Percentiles rank a stretch among this genome's conserved stretches.
Conservation (phyloP, 306 rosid species). For the Cucurbita pepo region DNA sequence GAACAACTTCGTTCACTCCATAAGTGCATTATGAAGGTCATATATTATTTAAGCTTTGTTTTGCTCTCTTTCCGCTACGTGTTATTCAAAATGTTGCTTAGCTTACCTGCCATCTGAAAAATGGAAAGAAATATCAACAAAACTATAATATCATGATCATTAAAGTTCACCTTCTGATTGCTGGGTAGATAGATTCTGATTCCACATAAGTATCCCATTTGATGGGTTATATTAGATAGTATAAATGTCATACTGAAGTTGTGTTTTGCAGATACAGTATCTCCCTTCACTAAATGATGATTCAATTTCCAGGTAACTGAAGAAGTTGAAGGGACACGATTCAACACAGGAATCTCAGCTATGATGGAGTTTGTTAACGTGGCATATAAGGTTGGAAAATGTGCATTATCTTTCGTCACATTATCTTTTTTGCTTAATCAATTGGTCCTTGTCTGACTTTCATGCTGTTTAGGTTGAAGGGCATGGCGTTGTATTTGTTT, state of each 20-base stretch:
- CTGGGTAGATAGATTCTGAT: not conserved
- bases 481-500: not conserved
- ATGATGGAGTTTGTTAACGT: slow-evolving; percentile 94
- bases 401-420: not conserved
- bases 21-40: slow-evolving; percentile 90
- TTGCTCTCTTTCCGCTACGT: not conserved
- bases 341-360: slow-evolving; percentile 96
- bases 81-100: not conserved
- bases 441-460: not conserved
- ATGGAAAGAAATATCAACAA: not conserved
- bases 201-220: not conserved
- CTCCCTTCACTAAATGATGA: slow-evolving; percentile 18
- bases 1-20: slow-evolving; percentile 84
- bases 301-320: slow-evolving; percentile 62
- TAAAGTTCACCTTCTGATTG: not conserved
- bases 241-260: not conserved
- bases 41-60: slow-evolving; percentile 9
- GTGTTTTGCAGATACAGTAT: not conserved
- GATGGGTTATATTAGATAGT: not conserved
- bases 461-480: not conserved
- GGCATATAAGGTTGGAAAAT: slow-evolving; percentile 53
- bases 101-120: not conserved
- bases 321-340: slow-evolving; percentile 83
- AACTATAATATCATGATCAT: not conserved
- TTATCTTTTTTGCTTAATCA: not conserved